phyloP scores from a whole-genome alignment of 139 green algal species.

The Helicosporidium sp. region DNA sequence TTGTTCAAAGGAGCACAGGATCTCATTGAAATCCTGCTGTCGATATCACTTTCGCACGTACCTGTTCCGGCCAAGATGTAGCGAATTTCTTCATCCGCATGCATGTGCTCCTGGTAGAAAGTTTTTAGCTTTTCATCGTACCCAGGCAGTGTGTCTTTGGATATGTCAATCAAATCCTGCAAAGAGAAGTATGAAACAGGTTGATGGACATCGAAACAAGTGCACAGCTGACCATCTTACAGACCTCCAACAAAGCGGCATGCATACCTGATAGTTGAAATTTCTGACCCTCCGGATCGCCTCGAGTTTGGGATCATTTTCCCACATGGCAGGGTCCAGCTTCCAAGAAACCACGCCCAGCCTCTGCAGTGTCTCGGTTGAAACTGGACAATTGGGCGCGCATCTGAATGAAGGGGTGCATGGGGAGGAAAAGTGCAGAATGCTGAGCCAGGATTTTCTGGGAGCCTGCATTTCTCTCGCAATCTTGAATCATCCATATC shows the following conservation, averaged over 20 bases:
- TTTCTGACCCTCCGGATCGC: slow-evolving; percentile 49
- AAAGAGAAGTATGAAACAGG: background rate
- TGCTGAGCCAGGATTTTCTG: background rate
- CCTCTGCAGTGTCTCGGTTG: slow-evolving; percentile 27
- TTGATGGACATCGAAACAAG: background rate
- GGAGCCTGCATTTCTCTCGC: too few species aligned
- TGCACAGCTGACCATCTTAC: slow-evolving; percentile 2
- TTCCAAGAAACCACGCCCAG: slow-evolving; percentile 67
- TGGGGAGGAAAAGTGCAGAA: background rate
- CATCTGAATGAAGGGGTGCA: slow-evolving; percentile 16
- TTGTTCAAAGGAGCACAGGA: background rate
- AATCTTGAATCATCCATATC: too few species aligned
- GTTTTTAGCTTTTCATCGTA: slow-evolving; percentile 87
- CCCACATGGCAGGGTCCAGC: slow-evolving; percentile 41
- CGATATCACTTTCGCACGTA: slow-evolving; percentile 6
- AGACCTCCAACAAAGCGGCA: background rate
- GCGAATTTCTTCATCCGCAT: slow-evolving; percentile 85
- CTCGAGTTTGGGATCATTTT: slow-evolving; percentile 43
- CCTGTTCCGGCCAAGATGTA: slow-evolving; percentile 55
- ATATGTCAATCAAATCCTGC: slow-evolving; percentile 56
- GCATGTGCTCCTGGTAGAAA: slow-evolving; percentile 90
- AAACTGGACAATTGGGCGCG: slow-evolving; percentile 40
- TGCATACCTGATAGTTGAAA: slow-evolving; percentile 38
- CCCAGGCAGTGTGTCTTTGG: slow-evolving; percentile 44
- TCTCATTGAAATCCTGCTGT: background rate